Base-by-base conservation (phyloP, 805 yeast genomes). In the Suhomyces emberorum region DNA sequence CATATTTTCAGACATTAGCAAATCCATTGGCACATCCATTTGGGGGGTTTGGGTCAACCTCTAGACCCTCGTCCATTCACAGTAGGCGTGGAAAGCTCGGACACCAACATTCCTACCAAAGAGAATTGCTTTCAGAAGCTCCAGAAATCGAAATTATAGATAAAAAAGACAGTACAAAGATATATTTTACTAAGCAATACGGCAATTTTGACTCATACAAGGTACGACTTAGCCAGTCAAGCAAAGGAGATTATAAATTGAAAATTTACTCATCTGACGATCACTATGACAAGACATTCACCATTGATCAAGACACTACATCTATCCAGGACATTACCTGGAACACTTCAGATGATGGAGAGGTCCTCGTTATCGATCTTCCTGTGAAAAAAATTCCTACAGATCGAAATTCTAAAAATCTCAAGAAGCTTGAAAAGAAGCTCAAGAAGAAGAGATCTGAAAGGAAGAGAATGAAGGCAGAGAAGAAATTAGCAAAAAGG, bases 191-290 rank as follows among this genome's bases (percentile, higher is more conserved):
- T 39, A 53, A 52, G 41, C 33, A 35, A 15, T 28, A 19, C 20
- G 57, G 55, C n/a, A 33, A 40, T 30, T 52, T 52, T 35, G 32
- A 39, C 19, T 41, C 48, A 12, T 53, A 51, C 45, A 49, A 49
- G 26, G 42, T 53, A 28, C 47, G 39, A 33, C 48, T 47, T 3
- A 31, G 46, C 25, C 45, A 47, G 28, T 41, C 34, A 21, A 27
- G 34, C 18, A n/a, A n/a, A n/a, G 41, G 42, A 25, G 30, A 46
- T 31, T 41, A 41, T 20, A 42, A 43, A 29, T 39, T 53, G 27
- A 51, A 42, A 36, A 43, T 53, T 7, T 39, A 42, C 22, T 52
- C 57, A 2, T 28, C 22, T 1, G 41, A 30, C 3, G 58, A 53
- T 30, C 38, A 42, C 29, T 53, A 47, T 42, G 37, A 38, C 12